Conservation (phyloP, 139 green algal species). For the Closterium sp. region DNA sequence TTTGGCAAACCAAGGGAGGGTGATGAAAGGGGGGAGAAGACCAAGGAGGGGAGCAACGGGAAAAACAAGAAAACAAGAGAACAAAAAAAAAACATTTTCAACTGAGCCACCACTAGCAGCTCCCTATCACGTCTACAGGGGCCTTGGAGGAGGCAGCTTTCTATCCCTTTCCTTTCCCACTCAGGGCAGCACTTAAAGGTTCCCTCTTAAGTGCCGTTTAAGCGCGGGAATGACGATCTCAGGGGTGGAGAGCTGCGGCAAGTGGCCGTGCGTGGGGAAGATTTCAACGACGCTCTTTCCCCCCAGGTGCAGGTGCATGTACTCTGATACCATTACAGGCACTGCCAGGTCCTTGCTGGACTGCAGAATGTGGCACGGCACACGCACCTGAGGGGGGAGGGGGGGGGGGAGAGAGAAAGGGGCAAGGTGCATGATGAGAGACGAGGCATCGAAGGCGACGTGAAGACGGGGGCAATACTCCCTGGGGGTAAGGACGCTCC, state of each 20-base stretch:
- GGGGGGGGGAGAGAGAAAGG: neutral
- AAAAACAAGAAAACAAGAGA: neutral
- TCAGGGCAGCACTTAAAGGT: neutral
- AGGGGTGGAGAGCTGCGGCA: constrained; percentile 34
- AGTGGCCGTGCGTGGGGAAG: constrained; percentile 40
- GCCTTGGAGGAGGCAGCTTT: too few species aligned
- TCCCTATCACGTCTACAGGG: too few species aligned
- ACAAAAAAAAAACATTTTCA: too few species aligned
- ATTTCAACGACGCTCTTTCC: constrained; percentile 44
- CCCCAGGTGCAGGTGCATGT: constrained; percentile 20
- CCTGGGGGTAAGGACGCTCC: too few species aligned
- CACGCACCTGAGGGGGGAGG: neutral
- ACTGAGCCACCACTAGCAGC: too few species aligned
- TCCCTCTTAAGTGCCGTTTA: constrained; percentile 20
- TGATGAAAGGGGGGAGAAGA: neutral
- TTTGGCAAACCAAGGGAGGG: neutral
- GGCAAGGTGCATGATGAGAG: neutral
- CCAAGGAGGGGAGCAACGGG: neutral
- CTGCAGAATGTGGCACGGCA: constrained; percentile 39
- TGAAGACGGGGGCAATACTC: too few species aligned
- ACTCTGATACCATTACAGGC: constrained; percentile 30
- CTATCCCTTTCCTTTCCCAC: neutral
- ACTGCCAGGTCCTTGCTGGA: constrained; percentile 45
- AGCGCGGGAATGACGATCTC: constrained; percentile 26
- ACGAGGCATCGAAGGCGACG: neutral